Evolutionary conservation across 2,329 filamentous ascomycete species (phyloP), one percentile per base, ranked within the genome.

Genomic region (Aspergillus clavatus): DNA sequence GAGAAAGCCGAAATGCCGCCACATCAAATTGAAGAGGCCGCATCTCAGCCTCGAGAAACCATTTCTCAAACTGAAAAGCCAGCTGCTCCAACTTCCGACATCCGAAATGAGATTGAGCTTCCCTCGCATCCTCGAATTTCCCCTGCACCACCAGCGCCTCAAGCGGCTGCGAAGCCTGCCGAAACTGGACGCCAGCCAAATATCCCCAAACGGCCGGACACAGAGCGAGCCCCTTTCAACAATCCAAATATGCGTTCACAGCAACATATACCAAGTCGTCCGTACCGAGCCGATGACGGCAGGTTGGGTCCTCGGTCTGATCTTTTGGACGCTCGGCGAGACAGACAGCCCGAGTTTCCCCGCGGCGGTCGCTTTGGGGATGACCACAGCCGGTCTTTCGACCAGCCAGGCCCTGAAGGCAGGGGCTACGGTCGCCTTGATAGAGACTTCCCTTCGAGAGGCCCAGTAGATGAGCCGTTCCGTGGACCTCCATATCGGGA

Each of bases 291-390:
- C 33, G 55, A 59, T 23, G 69, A 72, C 39, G 57, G 58, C 26
- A 61, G 67, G 29, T 47, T 66, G n/a, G 61, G 67, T 24, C 57
- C 59, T n/a, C 65, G 71, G 24, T 61, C 62, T 7, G 70, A 72
- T 41, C 48, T 64, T n/a, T 45, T 63, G 38, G 68, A 72, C 36
- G 61, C 61, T 16, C 61, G 70, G 47, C 60, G 64, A 47, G 67
- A 71, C 33, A 65, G 71, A 45, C 63, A 63, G 46, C 46, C 59
- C 8, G 67, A 70, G 14, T 67, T 67, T 43, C 48, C 59, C 16
- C 65, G 70, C 14, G 55, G 58, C 48, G 55, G 56, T 12, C 63
- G 67, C 26, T 63, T 69, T 37, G 62, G 57, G 38, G 68, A 68
- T 45, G 67, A 69, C 16, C 65, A 63, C 38, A 59, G 61, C 14